Base-by-base conservation (phyloP, 139 green algal genomes). In the Zygnema cylindricum region DNA sequence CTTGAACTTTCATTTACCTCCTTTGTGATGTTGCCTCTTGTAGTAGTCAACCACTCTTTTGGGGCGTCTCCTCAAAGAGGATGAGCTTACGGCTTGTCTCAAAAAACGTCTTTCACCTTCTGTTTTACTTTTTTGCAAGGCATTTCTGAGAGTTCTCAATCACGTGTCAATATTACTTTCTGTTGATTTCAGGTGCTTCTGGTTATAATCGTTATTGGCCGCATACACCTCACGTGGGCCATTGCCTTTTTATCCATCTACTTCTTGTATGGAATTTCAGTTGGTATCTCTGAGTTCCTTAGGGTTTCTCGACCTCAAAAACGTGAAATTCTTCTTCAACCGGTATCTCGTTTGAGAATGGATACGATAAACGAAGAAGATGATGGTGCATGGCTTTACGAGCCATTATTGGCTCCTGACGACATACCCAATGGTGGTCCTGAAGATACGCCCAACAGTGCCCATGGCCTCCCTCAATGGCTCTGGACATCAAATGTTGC, bases 141-240 rank as follows among this genome's bases (percentile, higher is more conserved):
- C n/a, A n/a, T n/a, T n/a, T n/a, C n/a, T n/a, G n/a, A n/a, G n/a
- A n/a, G n/a, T n/a, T n/a, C n/a, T n/a, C n/a, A n/a, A n/a, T n/a
- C n/a, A n/a, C n/a, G n/a, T n/a, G n/a, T n/a, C n/a, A n/a, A n/a
- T n/a, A n/a, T n/a, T n/a, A n/a, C n/a, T n/a, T n/a, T n/a, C n/a
- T n/a, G n/a, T n/a, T n/a, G n/a, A n/a, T n/a, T n/a, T n/a, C 87
- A 91, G 88, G 88, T 54, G 49, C 55, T 92, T 54, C 33, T 91
- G 49, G 76, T 43, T 30, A 88, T 92, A 33, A 38, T 92, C 33
- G 30, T 71, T 1, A 35, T 81, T 36, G 88, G 88, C 36, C 32
- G 69, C 22, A 77, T 92, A 38, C 36, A 69, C 49, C 54, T 92
- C 0, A 69, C 16, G 22, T 32, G 32, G 11, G 84, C 88, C 11